These are phyloP conservation scores for Chalciporus sp. DNA, from an alignment of 1,284 basidiomycete genomes.

Conservation along the genomic window DNA sequence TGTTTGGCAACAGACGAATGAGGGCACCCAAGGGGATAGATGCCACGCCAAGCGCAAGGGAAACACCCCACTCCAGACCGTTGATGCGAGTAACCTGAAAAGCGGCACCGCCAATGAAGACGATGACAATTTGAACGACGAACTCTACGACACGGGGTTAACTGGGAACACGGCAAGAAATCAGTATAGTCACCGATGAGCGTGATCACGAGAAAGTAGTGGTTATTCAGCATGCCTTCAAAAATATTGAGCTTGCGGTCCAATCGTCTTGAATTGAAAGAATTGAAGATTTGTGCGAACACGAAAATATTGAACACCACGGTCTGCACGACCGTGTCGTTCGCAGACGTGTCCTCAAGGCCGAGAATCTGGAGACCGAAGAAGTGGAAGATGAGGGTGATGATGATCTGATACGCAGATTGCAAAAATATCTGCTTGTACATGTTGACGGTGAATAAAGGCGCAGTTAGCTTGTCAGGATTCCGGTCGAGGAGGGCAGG, in stretches of 20 bases:
- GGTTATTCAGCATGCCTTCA: constrained; percentile 79
- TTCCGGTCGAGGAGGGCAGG: constrained; percentile 83
- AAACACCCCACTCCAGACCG: constrained; percentile 92
- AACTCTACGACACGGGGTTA: constrained; percentile 59
- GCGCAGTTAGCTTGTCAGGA: constrained; percentile 87
- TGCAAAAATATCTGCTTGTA: constrained; percentile 94
- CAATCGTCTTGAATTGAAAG: constrained; percentile 87
- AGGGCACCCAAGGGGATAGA: constrained; percentile 88
- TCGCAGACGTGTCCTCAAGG: constrained; percentile 45
- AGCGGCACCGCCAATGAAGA: constrained; percentile 89
- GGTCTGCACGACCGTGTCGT: constrained; percentile 70
- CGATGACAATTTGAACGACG: constrained; percentile 84
- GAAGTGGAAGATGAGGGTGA: constrained; percentile 93
- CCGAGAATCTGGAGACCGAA: constrained; percentile 74
- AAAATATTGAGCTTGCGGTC: constrained; percentile 90
- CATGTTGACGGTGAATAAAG: constrained; percentile 91
- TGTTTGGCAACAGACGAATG: constrained; percentile 83
- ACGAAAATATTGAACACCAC: constrained; percentile 97
- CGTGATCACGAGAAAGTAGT: constrained; percentile 89
- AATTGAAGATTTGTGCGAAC: constrained; percentile 95
- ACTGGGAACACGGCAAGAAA: not conserved
- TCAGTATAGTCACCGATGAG: constrained; percentile 62
- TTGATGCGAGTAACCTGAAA: constrained; percentile 86
- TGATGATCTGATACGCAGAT: constrained; percentile 83
- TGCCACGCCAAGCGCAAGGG: constrained; percentile 82